phyloP scores from a whole-genome alignment of 306 rosid genomes.

The Medicago arabica region DNA sequence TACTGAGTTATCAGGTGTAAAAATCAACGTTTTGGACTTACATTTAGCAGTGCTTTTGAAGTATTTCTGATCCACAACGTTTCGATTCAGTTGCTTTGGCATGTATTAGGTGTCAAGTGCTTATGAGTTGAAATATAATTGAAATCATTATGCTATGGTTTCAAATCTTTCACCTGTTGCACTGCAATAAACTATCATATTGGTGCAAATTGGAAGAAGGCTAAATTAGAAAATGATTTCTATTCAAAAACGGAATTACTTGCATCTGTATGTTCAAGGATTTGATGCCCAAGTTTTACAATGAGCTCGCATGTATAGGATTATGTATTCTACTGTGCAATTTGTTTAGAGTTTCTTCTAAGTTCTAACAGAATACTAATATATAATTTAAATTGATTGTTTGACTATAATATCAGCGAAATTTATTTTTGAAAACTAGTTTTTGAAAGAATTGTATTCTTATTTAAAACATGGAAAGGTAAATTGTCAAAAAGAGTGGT shows the following conservation, averaged over 20 bases:
- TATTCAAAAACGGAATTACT: background rate
- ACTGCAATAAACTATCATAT: background rate
- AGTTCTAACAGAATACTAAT: background rate
- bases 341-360: background rate
- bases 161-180: conserved; percentile 3
- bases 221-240: background rate
- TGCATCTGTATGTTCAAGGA: background rate
- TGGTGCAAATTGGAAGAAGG: conserved; percentile 18
- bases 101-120: background rate
- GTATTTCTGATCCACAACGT: background rate
- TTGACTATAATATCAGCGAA: background rate
- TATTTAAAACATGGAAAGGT: background rate
- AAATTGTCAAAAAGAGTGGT: background rate
- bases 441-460: background rate
- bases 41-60: conserved; percentile 21
- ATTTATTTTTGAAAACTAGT: background rate
- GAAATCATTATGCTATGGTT: background rate
- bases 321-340: too few species aligned
- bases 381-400: background rate
- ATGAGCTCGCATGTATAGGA: background rate
- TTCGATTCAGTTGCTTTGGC: background rate
- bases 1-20: conserved; percentile 12
- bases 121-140: conserved; percentile 22
- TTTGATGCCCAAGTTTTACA: background rate
- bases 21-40: conserved; percentile 1